Evolutionary conservation across 1,284 basidiomycete species (phyloP), one percentile per base, ranked within the genome.

Genomic region (Moniliella sp.): DNA sequence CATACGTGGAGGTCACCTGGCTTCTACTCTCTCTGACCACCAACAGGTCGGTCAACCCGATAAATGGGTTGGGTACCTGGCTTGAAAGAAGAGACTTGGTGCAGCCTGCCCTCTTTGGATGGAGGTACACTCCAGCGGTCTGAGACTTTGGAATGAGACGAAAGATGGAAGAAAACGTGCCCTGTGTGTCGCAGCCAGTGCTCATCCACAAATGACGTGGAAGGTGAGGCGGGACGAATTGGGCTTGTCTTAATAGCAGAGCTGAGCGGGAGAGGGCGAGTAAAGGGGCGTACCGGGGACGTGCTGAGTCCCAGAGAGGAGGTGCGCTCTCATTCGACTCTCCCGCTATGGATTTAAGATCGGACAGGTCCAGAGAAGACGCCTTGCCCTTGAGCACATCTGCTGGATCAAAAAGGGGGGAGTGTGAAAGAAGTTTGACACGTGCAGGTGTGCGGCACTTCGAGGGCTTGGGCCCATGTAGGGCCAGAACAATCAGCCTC

Each of bases 21-120:
- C 57, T 84, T 86, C 66, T 94, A 94, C 65, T 93, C 86, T 1
- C 81, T 86, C 62, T n/a, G n/a, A n/a, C n/a, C n/a, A 82, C 94
- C 3, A 97, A 67, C 2, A 97, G 69, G 2, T 72, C 65, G 9
- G 83, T 68, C 5, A 99, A 68, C 37, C 81, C 76, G 1, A 69
- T 66, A 57, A 83, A 93, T 0, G 91, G 91, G 0, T 74, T 72
- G 0, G 86, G 84, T 32, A 76, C 76, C 15, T 73, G 73, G 40
- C 71, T 75, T 8, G 80, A 74, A 2, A 97, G 69, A 1, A 84
- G 82, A 17, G 45, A 39, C 30, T 64, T 62, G 18, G 7, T n/a
- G 7, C 7, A n/a, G 8, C 7, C 8, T 23, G 21, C 21, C 21
- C 21, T 7, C 7, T 23, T 7, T n/a, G n/a, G 21, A 7, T 23